Evolutionary conservation across 2,329 filamentous ascomycete genomes (phyloP).

Genomic region (Lachnellula cervina): DNA sequence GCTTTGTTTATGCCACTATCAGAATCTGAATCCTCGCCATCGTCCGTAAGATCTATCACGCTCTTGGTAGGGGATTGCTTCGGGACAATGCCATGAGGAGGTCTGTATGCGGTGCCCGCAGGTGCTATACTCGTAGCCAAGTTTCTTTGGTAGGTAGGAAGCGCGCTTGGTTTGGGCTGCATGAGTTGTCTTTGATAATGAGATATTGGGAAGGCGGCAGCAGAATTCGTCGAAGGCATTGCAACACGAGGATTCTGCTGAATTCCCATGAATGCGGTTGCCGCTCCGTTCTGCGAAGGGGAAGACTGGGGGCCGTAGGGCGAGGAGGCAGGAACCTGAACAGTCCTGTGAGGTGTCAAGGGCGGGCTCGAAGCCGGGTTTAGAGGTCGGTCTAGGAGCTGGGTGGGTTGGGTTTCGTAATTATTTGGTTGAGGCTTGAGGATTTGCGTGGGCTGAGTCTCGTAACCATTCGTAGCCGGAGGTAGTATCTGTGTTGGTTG

Average conservation of each 20-base stretch:
- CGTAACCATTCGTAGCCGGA: constrained; percentile 21
- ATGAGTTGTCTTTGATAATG: constrained; percentile 8
- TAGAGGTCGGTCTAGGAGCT: not conserved
- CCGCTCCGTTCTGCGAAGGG: not conserved
- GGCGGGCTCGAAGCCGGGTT: constrained; percentile 26
- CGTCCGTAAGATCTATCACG: constrained; percentile 51
- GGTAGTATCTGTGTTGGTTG: not conserved
- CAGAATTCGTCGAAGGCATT: not conserved
- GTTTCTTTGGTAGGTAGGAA: constrained; percentile 24
- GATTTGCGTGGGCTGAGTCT: constrained; percentile 40
- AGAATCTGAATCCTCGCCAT: constrained; percentile 58
- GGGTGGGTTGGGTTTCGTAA: constrained; percentile 15
- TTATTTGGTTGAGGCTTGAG: constrained; percentile 16
- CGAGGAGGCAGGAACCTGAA: constrained; percentile 90
- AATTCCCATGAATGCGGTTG: not conserved
- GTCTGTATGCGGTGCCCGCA: constrained; percentile 65
- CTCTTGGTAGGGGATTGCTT: constrained; percentile 36
- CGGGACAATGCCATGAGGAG: constrained; percentile 38
- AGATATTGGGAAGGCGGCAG: too few species aligned
- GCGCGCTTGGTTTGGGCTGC: constrained; percentile 27
- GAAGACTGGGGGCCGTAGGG: constrained; percentile 39
- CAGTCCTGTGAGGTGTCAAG: constrained; percentile 31
- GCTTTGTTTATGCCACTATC: constrained; percentile 42
- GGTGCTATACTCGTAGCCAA: constrained; percentile 66
- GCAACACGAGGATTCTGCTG: not conserved